Base-by-base conservation (phyloP, 805 yeast genomes). In the Zygosaccharomyces rouxii region DNA sequence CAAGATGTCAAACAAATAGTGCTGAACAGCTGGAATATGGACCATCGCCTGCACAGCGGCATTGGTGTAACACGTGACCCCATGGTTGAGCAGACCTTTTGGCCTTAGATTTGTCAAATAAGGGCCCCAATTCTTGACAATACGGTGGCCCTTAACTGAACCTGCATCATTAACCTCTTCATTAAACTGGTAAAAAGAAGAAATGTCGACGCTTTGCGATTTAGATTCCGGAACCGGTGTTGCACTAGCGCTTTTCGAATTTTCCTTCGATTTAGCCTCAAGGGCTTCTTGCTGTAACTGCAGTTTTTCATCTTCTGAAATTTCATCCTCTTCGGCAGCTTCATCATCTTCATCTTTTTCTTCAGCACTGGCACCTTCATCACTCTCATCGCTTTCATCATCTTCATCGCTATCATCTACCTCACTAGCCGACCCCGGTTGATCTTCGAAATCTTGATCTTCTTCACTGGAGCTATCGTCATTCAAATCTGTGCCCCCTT, bases 41-140 rank as follows among this genome's bases (percentile, higher is more conserved):
- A 90, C 69, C 74, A 94, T 70, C 1, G 95, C 83, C 71, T 92
- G 98, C 22, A 94, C 83, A 1, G 97, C 97, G 5, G 96, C 84
- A 67, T 94, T 92, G 79, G 92, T 90, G 70, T 92, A 92, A 66
- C 99, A 92, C 3, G 98, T 92, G 40, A 94, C 98, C 35, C 97
- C 97, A 56, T 85, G 90, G 67, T 92, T 92, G 43, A 86, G 68
- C 43, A 92, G 71, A 0, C 99, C 99, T 23, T 69, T 56, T n/a
- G 84, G 84, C 30, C 76, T 75, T 35, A 69, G 60, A 7, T 43
- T 45, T 11, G 70, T 64, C 46, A 77, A 69, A 45, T 74, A 77
- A n/a, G 78, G 65, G 0, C 69, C 71, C 90, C 96, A 89, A 49
- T 81, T 81, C 64, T 89, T 89, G 49, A 71, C 62, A 26, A 89